Percentiles rank a stretch among this genome's conserved stretches.
phyloP scores from a whole-genome alignment of 2,329 filamentous ascomycete species.

The Coniochaeta sp. region DNA sequence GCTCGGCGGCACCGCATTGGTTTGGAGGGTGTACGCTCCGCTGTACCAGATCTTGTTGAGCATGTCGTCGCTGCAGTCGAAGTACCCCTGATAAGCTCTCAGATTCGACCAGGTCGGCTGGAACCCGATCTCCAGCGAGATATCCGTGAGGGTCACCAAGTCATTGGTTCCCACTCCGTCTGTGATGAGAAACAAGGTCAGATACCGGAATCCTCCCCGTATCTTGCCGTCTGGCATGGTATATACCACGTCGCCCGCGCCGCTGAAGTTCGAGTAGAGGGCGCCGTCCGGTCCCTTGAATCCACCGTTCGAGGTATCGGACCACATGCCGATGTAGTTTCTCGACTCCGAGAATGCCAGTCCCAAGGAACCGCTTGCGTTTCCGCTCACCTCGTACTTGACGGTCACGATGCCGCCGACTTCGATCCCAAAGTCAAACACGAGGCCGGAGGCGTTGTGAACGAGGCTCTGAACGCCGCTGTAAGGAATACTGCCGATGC shows the following conservation, averaged over 20 bases:
- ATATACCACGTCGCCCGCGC: conserved; percentile 22
- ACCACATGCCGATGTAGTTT: conserved; percentile 36
- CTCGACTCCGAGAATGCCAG: conserved; percentile 40
- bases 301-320: conserved; percentile 38
- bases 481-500: conserved; percentile 21
- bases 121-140: conserved; percentile 26
- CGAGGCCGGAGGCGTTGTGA: conserved; percentile 42
- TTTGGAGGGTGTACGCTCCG: conserved; percentile 37
- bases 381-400: conserved; percentile 34
- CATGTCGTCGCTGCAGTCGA: conserved; percentile 37
- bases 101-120: conserved; percentile 36
- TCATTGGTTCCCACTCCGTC: conserved; percentile 1
- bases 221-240: conserved; percentile 33
- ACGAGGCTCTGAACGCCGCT: conserved; percentile 10
- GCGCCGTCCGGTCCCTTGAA: conserved; percentile 37
- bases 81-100: conserved; percentile 46
- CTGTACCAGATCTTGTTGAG: conserved; percentile 47
- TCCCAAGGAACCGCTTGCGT: conserved; percentile 26
- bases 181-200: conserved; percentile 32
- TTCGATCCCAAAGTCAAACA: conserved; percentile 52
- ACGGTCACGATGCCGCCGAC: conserved; percentile 48
- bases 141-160: conserved; percentile 21
- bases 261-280: conserved; percentile 32
- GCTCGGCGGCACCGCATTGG: conserved; percentile 22
- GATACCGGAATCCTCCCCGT: conserved; percentile 45